Conservation (phyloP, 129 eudicot genomes). For the sunflower (Helianthus annuus) region DNA sequence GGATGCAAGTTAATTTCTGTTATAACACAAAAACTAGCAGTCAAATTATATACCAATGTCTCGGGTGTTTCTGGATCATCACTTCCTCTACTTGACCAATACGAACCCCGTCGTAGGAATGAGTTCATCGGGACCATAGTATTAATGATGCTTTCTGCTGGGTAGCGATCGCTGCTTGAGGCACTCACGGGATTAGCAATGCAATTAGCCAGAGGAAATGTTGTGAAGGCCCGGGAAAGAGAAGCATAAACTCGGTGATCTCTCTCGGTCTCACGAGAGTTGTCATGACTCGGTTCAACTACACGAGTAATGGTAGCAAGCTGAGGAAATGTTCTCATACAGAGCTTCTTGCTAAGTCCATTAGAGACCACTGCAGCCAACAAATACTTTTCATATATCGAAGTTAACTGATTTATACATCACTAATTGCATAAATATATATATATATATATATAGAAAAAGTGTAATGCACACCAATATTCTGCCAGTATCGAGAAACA, state of each 20-base stretch:
- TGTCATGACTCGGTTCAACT: constrained; percentile 9
- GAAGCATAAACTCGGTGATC: constrained; percentile 57
- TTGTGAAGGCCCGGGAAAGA: constrained; percentile 53
- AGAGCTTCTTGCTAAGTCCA: constrained; percentile 66
- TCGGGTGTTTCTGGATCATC: constrained; percentile 69
- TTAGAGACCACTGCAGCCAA: constrained; percentile 59
- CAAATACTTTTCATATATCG: not conserved
- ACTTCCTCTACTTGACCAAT: constrained; percentile 96
- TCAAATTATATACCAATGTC: constrained; percentile 57
- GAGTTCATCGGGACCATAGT: constrained; percentile 62
- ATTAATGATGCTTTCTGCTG: constrained; percentile 62
- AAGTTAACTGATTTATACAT: not conserved
- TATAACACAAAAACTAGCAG: constrained; percentile 50
- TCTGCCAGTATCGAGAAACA: constrained; percentile 61
- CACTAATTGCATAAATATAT: not conserved
- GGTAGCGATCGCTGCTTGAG: constrained; percentile 80
- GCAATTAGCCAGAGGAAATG: constrained; percentile 48
- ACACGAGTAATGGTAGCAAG: constrained; percentile 43
- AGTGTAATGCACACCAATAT: constrained; percentile 47
- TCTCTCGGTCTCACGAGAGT: not conserved
- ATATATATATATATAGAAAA: too few relatives aligned
- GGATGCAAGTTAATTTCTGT: constrained; percentile 66
- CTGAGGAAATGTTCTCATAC: constrained; percentile 57
- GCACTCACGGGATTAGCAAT: constrained; percentile 67
- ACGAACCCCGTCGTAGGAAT: constrained; percentile 43